Evolutionary conservation across 2,329 filamentous ascomycete genomes (phyloP), one percentile per base, ranked within the genome.

Genomic region (Spiromastix sp.): DNA sequence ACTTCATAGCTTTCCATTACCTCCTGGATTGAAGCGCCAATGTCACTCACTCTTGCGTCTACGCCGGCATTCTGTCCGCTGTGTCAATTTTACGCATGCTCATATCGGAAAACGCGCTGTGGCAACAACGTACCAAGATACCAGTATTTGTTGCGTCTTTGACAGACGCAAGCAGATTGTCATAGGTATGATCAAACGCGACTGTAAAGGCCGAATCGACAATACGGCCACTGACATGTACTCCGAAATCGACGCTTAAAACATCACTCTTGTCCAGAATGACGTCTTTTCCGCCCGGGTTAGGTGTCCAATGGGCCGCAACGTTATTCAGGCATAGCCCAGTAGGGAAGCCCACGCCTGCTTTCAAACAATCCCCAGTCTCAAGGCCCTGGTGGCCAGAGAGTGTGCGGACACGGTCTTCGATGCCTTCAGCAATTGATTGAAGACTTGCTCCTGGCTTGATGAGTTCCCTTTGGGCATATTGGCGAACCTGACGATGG

Each of bases 161-260:
- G 39, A 86, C 82, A 3, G 82, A 78, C 29, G 72, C 68, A 22
- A 89, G 71, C 18, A 89, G 67, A 50, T 79, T 79, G 56, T 87
- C 80, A 57, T 85, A 87, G 44, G 71, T 72, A 16, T 72, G 74
- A 49, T 87, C 79, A 51, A 84, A 87, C 1, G 81, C 70, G 59
- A 87, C 68, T 7, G 83, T 87, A 54, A 86, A 89, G 4, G 83
- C 83, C 45, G 77, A 82, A 63, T 89, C 82, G 39, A 87, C 81
- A 52, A 87, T 89, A 46, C 77, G 71, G 3, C 83, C 83, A 50
- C 81, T 83, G 50, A 87, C 71, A 54, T 89, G 83, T 19, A 87
- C 82, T 32, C 83, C 82, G 50, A 86, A 83, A 50, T 89, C 82
- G 5, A 87, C 77, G 59, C 85, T 87, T 71, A 89, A 72, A 22